Base-by-base conservation (phyloP, 345 rosid genomes). In the Camelina laxa region DNA sequence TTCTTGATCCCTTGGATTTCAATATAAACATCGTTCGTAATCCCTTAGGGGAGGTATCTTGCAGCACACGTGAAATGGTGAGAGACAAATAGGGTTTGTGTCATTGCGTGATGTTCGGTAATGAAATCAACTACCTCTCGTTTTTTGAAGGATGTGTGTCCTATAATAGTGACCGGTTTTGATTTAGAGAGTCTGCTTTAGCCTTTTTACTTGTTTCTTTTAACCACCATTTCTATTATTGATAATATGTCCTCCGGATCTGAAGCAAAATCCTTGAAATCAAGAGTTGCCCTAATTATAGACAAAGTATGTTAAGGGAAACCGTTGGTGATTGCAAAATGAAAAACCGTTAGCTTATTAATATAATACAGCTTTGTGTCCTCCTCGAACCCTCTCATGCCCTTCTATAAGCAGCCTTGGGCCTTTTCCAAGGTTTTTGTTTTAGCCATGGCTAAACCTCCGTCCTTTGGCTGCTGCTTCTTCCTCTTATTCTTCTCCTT, bases 341-440 rank as follows among this genome's bases (percentile, higher is more conserved):
- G 49, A 48, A 70, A 27, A 60, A 59, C 58, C 45, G 54, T 61
- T 68, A 47, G 60, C 60, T 69, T 76, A 76, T 76, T 70, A 76
- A 76, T 76, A 72, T 76, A 72, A 50, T 60, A 69, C 51, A 70
- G 16, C 42, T 49, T 27, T 69, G 47, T 56, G 35, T 70, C 80
- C 17, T 60, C 74, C 79, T 42, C 3, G 30, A 76, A 62, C 69
- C 27, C 59, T 65, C 60, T 57, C 72, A 76, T 76, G 80, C 74
- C 65, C 74, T 70, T 67, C 82, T 70, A 77, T 80, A 82, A 82
- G 89, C 93, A 86, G 88, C 96, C 93, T 89, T 84, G 88, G 91
- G 81, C 75, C 69, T 51, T 61, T 4, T 72, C 91, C 95, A 87
- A 82, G 92, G 91, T 69, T 64, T 76, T 51, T 35, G 68, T 76